Base-by-base conservation (phyloP, 768 basidiomycete species). In the Candolleomyces efflorescens region DNA sequence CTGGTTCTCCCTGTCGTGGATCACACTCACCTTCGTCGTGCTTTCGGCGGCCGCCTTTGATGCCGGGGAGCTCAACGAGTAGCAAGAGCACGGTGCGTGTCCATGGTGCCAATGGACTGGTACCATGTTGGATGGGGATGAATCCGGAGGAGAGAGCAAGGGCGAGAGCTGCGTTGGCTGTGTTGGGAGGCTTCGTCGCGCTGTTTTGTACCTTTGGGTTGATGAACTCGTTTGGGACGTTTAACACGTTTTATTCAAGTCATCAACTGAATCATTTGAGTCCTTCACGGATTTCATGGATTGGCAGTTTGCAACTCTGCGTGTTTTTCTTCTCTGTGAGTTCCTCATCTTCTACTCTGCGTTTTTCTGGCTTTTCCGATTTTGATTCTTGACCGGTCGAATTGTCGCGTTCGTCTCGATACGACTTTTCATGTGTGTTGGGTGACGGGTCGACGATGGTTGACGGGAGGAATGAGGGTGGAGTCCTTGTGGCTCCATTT, bases 171-270 rank as follows among this genome's bases (percentile, higher is more conserved):
- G 73, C 72, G 71, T 64, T 88, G 15, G 77, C 82, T 1, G 81
- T 89, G 38, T 65, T 82, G 43, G 89, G 88, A 0, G 84, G 85
- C 0, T 87, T 85, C 67, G 65, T 87, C 24, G 82, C 83, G 7
- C 73, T 89, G 7, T 83, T 87, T 70, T 85, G 80, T 65, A 83
- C 85, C 2, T 88, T 90, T 66, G 88, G 88, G 9, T 85, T 83
- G 62, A 82, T 89, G 74, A 85, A 77, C 53, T 80, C 87, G 46
- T 90, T 89, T 60, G 88, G 88, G 15, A 86, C 85, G 43, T 90
- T 83, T 67, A 85, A 88, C 67, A 70, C 82, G 12, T 89, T 83
- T 82, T 89, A 90, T 62, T 73, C 78, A 10, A 69, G 68, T 13
- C 82, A 90, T 67, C 83, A 89, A 66, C 75, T 90, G 17, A 66